These are phyloP conservation scores for Colletotrichum magnum DNA, from an alignment of 2,329 filamentous ascomycete genomes.

Conservation along the genomic window DNA sequence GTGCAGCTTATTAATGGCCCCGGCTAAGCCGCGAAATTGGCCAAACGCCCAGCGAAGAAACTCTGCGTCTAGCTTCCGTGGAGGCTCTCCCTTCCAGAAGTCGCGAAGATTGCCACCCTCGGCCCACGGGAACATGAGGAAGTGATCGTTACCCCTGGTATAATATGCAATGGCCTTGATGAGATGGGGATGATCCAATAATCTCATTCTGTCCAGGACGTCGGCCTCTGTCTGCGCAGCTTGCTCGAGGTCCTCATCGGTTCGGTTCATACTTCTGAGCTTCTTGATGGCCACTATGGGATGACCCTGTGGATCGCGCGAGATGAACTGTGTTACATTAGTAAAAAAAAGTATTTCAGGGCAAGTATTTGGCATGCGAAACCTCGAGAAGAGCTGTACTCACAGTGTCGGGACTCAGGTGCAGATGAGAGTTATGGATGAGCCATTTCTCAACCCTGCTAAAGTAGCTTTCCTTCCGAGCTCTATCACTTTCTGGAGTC, in stretches of 20 bases:
- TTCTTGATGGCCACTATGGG: not conserved
- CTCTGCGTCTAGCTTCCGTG: not conserved
- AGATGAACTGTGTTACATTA: not conserved
- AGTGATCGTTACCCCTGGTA: not conserved
- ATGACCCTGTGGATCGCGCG: not conserved
- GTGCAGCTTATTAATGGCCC: slow-evolving; percentile 7
- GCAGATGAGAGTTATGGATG: not conserved
- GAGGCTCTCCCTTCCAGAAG: not conserved
- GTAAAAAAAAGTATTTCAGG: not conserved
- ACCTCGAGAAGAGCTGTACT: not conserved
- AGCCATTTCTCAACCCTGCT: slow-evolving; percentile 5
- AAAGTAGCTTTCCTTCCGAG: not conserved
- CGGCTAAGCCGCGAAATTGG: slow-evolving; percentile 7
- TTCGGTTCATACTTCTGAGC: not conserved
- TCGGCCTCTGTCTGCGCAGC: not conserved
- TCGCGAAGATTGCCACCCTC: slow-evolving; percentile 23
- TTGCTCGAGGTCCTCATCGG: not conserved
- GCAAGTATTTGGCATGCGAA: not conserved
- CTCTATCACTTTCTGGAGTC: not conserved
- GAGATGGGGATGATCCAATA: slow-evolving; percentile 4
- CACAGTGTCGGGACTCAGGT: not conserved
- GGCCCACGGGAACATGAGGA: slow-evolving; percentile 24
- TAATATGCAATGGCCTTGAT: slow-evolving; percentile 7
- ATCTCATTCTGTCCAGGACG: not conserved
- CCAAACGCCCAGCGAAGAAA: not conserved